Evolutionary conservation across 768 basidiomycete genomes (phyloP).

Genomic region (Boletus huronensis): DNA sequence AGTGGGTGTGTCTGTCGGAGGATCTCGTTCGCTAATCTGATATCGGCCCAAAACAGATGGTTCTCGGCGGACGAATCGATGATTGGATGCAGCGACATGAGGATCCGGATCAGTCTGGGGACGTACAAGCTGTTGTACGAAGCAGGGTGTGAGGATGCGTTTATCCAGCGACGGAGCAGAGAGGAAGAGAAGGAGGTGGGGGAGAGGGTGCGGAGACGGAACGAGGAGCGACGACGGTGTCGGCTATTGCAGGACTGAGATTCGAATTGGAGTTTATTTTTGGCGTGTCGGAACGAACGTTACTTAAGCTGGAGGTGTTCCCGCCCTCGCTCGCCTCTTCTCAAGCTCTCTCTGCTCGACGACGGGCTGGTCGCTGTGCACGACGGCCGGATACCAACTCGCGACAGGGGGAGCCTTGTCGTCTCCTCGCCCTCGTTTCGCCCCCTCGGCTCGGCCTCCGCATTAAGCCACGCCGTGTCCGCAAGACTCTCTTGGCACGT

Average conservation of each 20-base stretch:
- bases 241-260: conserved; percentile 28
- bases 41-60: conserved; percentile 51
- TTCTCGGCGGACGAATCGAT: conserved; percentile 35
- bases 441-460: conserved; percentile 10
- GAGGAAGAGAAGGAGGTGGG: conserved; percentile 35
- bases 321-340: conserved; percentile 6
- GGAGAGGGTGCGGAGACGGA: conserved; percentile 42
- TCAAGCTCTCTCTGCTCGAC: neutral
- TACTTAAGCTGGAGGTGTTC: conserved; percentile 23
- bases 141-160: conserved; percentile 55
- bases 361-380: conserved; percentile 4
- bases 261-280: conserved; percentile 16
- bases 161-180: conserved; percentile 37
- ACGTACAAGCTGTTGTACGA: conserved; percentile 72
- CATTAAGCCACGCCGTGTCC: conserved; percentile 32
- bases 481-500: conserved; percentile 37
- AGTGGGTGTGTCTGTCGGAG: conserved; percentile 40
- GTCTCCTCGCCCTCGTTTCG: neutral
- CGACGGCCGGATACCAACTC: neutral
- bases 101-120: conserved; percentile 54
- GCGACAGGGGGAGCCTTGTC: neutral
- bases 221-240: conserved; percentile 56
- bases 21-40: conserved; percentile 21
- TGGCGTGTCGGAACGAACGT: conserved; percentile 11
- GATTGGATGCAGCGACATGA: conserved; percentile 20